phyloP scores from a whole-genome alignment of 345 rosid species.

The Salix dunnii region DNA sequence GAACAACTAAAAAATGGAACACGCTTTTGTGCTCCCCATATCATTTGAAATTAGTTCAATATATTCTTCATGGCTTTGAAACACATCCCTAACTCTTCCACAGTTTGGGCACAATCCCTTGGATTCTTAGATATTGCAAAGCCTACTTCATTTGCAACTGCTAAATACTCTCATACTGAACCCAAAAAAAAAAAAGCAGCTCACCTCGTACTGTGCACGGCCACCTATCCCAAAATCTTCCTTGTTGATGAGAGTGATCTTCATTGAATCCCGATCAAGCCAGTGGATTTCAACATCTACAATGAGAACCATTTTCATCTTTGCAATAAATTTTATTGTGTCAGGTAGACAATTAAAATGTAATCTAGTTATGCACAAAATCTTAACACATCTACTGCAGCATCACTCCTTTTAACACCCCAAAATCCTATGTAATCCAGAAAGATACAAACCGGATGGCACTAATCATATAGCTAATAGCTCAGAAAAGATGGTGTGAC shows the following conservation, averaged over 20 bases:
- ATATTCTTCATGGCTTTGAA: too few species aligned
- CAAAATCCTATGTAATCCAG: neutral
- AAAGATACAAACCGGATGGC: neutral
- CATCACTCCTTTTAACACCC: neutral
- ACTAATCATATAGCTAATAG: too few species aligned
- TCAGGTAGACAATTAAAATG: neutral
- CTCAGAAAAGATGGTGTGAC: neutral
- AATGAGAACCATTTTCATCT: conserved; percentile 3
- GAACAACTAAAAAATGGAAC: neutral
- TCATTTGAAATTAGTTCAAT: neutral
- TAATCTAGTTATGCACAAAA: neutral
- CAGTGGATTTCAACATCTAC: conserved; percentile 71
- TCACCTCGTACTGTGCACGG: conserved; percentile 59
- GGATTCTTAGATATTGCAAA: neutral
- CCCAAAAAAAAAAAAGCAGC: conserved; percentile 4
- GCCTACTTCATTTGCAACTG: neutral
- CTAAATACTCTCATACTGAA: neutral
- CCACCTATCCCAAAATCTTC: conserved; percentile 68
- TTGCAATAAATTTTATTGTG: neutral
- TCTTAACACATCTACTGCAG: neutral
- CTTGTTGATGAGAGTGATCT: conserved; percentile 39
- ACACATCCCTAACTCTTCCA: too few species aligned
- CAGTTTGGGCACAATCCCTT: too few species aligned
- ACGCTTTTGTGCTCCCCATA: too few species aligned
- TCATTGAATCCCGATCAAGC: conserved; percentile 43